These are phyloP conservation scores for Botryosphaeria dothidea DNA, from an alignment of 2,329 filamentous ascomycete genomes.

Conservation along the genomic window DNA sequence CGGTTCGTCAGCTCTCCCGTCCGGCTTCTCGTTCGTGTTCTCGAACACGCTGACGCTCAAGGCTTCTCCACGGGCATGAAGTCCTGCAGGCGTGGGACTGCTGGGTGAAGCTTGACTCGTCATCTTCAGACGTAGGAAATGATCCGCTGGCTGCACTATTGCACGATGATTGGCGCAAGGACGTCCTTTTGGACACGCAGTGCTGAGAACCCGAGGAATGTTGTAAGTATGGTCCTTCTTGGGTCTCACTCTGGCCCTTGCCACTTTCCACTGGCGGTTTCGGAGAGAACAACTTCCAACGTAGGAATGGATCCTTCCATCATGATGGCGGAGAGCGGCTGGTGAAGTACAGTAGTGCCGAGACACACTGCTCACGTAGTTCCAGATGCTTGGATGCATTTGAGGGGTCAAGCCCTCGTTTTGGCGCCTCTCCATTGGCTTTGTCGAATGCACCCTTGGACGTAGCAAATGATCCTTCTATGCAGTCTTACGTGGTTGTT, in stretches of 20 bases:
- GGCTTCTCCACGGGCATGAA: too few species aligned
- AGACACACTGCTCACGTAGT: neutral
- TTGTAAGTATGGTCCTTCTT: neutral
- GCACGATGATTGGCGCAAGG: neutral
- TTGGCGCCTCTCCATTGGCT: neutral
- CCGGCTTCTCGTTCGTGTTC: neutral
- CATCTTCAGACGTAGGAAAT: neutral
- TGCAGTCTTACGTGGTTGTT: neutral
- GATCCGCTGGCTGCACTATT: neutral
- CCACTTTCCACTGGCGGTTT: neutral
- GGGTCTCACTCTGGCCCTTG: neutral
- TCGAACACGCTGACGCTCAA: neutral
- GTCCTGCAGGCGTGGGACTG: too few species aligned
- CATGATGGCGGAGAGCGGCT: neutral
- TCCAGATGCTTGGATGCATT: neutral
- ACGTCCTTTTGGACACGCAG: neutral
- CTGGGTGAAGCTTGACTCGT: too few species aligned
- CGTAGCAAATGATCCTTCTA: conserved; percentile 1
- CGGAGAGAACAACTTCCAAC: neutral
- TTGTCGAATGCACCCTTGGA: neutral
- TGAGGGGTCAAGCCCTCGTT: neutral
- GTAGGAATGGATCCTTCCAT: conserved; percentile 1
- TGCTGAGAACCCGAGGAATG: too few species aligned
- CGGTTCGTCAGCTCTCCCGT: neutral
- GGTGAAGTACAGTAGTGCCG: neutral